Conservation (phyloP, 2,329 filamentous ascomycete species). For the Talaromyces rugulosus region DNA sequence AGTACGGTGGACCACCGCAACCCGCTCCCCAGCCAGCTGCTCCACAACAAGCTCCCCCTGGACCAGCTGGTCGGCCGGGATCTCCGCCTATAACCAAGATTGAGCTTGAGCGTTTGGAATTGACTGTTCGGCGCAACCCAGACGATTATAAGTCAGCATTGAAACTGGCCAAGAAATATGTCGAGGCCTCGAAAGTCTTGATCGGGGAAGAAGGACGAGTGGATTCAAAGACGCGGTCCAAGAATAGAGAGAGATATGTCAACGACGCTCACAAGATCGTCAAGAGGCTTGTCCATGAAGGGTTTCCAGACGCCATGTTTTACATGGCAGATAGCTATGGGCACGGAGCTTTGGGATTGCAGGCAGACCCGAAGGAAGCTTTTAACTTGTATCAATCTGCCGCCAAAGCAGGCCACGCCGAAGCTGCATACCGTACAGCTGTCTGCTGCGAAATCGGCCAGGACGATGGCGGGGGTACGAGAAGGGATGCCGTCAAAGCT, state of each 20-base stretch:
- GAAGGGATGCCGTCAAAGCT: slow-evolving; percentile 85
- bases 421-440: slow-evolving; percentile 87
- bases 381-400: slow-evolving; percentile 91
- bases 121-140: slow-evolving; percentile 65
- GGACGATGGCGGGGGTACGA: slow-evolving; percentile 89
- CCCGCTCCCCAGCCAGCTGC: slow-evolving; percentile 25
- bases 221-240: slow-evolving; percentile 60
- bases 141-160: slow-evolving; percentile 69
- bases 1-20: slow-evolving; percentile 42
- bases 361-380: slow-evolving; percentile 84
- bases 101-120: slow-evolving; percentile 72
- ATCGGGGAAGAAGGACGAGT: slow-evolving; percentile 70
- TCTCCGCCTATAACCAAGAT: slow-evolving; percentile 65
- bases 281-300: slow-evolving; percentile 73
- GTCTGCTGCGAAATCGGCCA: slow-evolving; percentile 96
- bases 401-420: slow-evolving; percentile 80
- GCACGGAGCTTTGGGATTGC: slow-evolving; percentile 70
- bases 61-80: slow-evolving; percentile 22
- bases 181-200: slow-evolving; percentile 77
- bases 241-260: slow-evolving; percentile 75
- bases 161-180: slow-evolving; percentile 72
- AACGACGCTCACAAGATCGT: slow-evolving; percentile 84
- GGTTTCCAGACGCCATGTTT: slow-evolving; percentile 87
- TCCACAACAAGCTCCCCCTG: slow-evolving; percentile 12
- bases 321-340: slow-evolving; percentile 87